phyloP scores from a whole-genome alignment of 805 yeast genomes.

The Sugiyamaella valdiviana region DNA sequence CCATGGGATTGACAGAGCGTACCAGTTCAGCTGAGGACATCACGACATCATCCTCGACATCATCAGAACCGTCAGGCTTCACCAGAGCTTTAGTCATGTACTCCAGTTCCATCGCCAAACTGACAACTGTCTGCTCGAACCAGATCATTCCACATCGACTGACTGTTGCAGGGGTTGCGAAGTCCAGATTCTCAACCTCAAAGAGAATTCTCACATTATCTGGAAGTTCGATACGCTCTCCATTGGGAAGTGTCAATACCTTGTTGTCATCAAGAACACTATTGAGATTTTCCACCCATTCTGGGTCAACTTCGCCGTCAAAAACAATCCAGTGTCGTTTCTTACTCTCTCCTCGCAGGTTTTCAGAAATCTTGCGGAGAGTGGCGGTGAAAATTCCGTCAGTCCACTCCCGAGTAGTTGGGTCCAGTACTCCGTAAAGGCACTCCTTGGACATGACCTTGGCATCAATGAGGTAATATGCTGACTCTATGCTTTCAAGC shows the following conservation, averaged over 20 bases:
- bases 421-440: slow-evolving; percentile 66
- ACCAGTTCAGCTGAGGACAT: background rate
- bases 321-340: slow-evolving; percentile 70
- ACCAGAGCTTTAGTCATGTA: slow-evolving; percentile 17
- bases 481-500: slow-evolving; percentile 34
- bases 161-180: slow-evolving; percentile 86
- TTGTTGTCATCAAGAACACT: slow-evolving; percentile 88
- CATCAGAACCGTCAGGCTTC: slow-evolving; percentile 14
- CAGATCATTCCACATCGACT: slow-evolving; percentile 89
- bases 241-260: slow-evolving; percentile 75
- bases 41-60: slow-evolving; percentile 17
- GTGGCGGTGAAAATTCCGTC: slow-evolving; percentile 78
- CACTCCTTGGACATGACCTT: slow-evolving; percentile 62
- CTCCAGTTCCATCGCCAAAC: slow-evolving; percentile 17
- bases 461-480: slow-evolving; percentile 55
- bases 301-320: slow-evolving; percentile 92
- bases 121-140: slow-evolving; percentile 41
- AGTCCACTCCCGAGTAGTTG: slow-evolving; percentile 81
- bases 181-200: slow-evolving; percentile 60
- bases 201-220: slow-evolving; percentile 58
- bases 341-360: slow-evolving; percentile 50
- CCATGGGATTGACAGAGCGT: background rate
- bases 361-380: slow-evolving; percentile 50
- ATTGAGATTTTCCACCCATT: slow-evolving; percentile 86
- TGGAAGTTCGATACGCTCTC: slow-evolving; percentile 73